Evolutionary conservation across 1,284 basidiomycete species (phyloP).

Genomic region (Puccinia sorghi): DNA sequence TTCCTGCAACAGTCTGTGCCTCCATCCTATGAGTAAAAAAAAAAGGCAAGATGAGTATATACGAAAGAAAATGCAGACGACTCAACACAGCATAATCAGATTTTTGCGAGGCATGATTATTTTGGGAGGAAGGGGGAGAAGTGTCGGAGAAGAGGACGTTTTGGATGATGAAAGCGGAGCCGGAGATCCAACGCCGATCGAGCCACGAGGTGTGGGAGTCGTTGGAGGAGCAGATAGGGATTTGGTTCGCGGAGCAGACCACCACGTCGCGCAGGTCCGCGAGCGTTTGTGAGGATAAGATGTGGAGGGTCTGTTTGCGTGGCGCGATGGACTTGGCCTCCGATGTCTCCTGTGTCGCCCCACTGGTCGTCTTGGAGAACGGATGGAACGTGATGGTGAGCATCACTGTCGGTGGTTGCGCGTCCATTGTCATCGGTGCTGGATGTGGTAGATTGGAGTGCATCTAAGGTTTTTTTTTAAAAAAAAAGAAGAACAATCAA

Average conservation of each 20-base stretch:
- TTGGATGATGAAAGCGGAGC: conserved; percentile 34
- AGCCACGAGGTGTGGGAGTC: not conserved
- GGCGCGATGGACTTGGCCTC: conserved; percentile 35
- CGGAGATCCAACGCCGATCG: conserved; percentile 15
- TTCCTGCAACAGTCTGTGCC: conserved; percentile 6
- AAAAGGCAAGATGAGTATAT: not conserved
- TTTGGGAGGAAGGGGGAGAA: not conserved
- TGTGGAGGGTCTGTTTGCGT: conserved; percentile 40
- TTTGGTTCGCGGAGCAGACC: conserved; percentile 67
- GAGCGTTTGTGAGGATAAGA: conserved; percentile 71
- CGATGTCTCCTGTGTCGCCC: not conserved
- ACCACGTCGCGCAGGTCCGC: conserved; percentile 67
- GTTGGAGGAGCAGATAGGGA: conserved; percentile 60
- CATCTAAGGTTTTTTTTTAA: not conserved
- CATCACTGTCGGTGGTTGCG: not conserved
- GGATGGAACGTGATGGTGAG: conserved; percentile 36
- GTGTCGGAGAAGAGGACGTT: conserved; percentile 30
- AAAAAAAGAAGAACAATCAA: not conserved
- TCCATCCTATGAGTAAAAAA: not conserved
- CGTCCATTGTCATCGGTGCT: not conserved
- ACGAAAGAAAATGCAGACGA: not conserved
- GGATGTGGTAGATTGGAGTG: conserved; percentile 25
- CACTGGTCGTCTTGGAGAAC: not conserved
- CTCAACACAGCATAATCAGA: conserved; percentile 34
- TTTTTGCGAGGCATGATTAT: not conserved